phyloP scores from a whole-genome alignment of 2,329 filamentous ascomycete species.

The Aspergillus sp. region DNA sequence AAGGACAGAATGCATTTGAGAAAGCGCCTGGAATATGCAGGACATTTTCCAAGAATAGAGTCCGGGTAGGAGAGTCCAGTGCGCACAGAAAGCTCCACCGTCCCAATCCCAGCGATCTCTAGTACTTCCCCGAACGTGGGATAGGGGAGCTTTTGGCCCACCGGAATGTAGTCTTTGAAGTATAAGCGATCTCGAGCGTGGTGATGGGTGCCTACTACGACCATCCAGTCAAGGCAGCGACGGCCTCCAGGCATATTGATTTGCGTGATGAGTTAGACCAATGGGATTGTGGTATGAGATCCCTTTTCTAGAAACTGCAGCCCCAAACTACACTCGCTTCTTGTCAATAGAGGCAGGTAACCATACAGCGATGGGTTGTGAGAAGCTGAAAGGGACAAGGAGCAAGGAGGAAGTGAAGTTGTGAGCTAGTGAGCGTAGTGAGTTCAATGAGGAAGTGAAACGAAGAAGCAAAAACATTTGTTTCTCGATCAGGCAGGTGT shows the following conservation, averaged over 20 bases:
- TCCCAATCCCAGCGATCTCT: slow-evolving; percentile 3
- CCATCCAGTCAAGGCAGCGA: slow-evolving; percentile 7
- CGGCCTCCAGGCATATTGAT: background rate
- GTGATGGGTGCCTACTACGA: slow-evolving; percentile 1
- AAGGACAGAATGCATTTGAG: slow-evolving; percentile 2
- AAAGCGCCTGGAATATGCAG: slow-evolving; percentile 5
- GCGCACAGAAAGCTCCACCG: background rate
- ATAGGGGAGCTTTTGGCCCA: background rate
- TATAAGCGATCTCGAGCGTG: slow-evolving; percentile 4
- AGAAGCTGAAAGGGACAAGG: too few species aligned
- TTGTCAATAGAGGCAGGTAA: too few species aligned
- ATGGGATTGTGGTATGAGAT: too few species aligned
- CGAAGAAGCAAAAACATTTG: too few species aligned
- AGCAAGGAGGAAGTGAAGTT: too few species aligned
- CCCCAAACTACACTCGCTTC: too few species aligned
- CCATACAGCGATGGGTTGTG: too few species aligned
- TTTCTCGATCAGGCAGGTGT: too few species aligned
- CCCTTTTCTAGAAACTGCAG: too few species aligned
- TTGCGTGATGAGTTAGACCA: too few species aligned
- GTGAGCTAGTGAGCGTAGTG: too few species aligned
- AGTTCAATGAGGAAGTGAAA: too few species aligned
- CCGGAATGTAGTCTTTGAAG: slow-evolving; percentile 3
- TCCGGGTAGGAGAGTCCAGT: background rate
- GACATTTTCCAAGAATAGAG: slow-evolving; percentile 5
- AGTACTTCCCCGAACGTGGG: background rate